Evolutionary conservation across 2,329 filamentous ascomycete species (phyloP).

Genomic region (Xylariomycetidae sp.): DNA sequence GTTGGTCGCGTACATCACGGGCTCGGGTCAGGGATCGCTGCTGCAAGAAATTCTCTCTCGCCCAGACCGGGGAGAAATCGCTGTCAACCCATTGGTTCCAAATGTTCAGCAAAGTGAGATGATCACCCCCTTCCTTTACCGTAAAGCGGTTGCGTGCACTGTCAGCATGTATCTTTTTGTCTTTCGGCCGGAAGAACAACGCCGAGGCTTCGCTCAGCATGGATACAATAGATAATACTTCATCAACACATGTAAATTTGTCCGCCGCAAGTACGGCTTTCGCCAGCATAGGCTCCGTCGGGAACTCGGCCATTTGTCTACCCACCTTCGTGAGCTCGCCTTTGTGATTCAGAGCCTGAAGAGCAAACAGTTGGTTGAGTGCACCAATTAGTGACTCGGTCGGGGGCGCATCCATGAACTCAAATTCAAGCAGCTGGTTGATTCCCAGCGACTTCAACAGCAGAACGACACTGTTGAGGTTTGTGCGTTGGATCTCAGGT

Average conservation of each 20-base stretch:
- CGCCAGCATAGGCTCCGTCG: slow-evolving; percentile 85
- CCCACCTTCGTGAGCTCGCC: slow-evolving; percentile 88
- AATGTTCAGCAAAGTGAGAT: slow-evolving; percentile 82
- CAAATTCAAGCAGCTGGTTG: slow-evolving; percentile 87
- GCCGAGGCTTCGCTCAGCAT: slow-evolving; percentile 88
- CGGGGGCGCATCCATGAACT: slow-evolving; percentile 92
- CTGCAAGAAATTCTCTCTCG: slow-evolving; percentile 89
- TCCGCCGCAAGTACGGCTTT: slow-evolving; percentile 86
- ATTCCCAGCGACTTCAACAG: slow-evolving; percentile 87
- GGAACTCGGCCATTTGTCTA: slow-evolving; percentile 92
- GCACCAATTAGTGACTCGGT: slow-evolving; percentile 85
- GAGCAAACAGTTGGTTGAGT: slow-evolving; percentile 84
- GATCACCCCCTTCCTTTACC: slow-evolving; percentile 84
- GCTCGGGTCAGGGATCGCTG: slow-evolving; percentile 84
- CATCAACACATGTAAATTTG: slow-evolving; percentile 87
- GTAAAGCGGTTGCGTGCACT: slow-evolving; percentile 86
- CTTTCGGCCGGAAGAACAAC: slow-evolving; percentile 90
- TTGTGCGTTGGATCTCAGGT: slow-evolving; percentile 88
- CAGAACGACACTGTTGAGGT: slow-evolving; percentile 78
- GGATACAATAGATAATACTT: slow-evolving; percentile 87
- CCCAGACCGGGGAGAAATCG: slow-evolving; percentile 84
- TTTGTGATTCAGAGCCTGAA: slow-evolving; percentile 83
- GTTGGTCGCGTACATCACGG: slow-evolving; percentile 86
- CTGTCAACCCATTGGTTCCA: slow-evolving; percentile 95
- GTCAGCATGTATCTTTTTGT: slow-evolving; percentile 96